Base-by-base conservation (phyloP, 106 monocot genomes). In the Iris macrosiphon region DNA sequence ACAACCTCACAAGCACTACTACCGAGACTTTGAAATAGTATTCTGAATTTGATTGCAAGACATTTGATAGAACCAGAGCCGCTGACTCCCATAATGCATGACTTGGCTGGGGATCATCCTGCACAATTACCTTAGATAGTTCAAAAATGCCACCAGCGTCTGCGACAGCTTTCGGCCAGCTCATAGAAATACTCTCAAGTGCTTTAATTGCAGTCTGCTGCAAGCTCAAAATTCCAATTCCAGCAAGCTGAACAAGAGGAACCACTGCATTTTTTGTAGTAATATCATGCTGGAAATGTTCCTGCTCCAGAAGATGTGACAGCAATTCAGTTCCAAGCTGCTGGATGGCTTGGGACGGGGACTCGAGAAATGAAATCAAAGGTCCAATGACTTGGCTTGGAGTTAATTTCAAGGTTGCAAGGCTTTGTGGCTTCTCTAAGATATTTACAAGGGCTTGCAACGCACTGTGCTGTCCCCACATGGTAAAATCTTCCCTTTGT, bases 221-320 rank as follows among this genome's bases (percentile, higher is more conserved):
- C 61, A 85, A 55, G 62, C 72, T 76, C 64, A 85, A 41, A 31
- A 85, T 85, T 40, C 85, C 85, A 69, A 85, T 85, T 9, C 85
- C 85, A 14, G 85, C 79, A 69, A 80, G 79, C 72, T 79, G 85
- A 32, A 85, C 85, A 48, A 85, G 85, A 45, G 85, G 85, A 43
- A 76, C 69, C 17, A 85, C 79, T 15, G 85, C 85, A 76, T 64
- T 79, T 64, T 79, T 70, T 40, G 84, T 84, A 9, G 79, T 84
- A 28, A 84, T 79, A 67, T 84, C 84, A 48, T 74, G 79, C 41
- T 84, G 79, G 49, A 84, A 84, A 75, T 84, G 84, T 40, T 84
- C 84, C 38, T 79, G 79, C 35, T 78, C 84, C 29, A 84, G 66
- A 67, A 84, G 79, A 68, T 84, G 84, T 40, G 75, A 75, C 24